Evolutionary conservation across 305 asterid species (phyloP), one percentile per base, ranked within the genome.

Genomic region (Rubia tinctorum): DNA sequence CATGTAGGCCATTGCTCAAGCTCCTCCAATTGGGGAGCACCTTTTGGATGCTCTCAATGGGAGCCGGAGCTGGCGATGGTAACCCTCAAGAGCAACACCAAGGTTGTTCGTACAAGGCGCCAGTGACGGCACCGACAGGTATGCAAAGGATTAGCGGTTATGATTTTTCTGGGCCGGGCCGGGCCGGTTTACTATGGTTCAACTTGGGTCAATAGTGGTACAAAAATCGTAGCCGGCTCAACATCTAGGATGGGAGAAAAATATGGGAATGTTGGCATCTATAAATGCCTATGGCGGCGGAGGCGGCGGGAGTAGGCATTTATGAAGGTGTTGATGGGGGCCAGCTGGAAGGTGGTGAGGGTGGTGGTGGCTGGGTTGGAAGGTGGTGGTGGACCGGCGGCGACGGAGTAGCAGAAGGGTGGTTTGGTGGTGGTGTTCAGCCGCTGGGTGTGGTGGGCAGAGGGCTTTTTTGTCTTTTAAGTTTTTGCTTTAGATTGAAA

Each of bases 181-280:
- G 59, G 84, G 88, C 23, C 84, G 95, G 84, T 88, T 89, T 79
- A 84, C 75, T 60, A 91, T 91, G 84, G 96, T 89, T 81, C 97
- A 85, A 20, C 80, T 93, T 0, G 95, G 97, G 30, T 85, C 98
- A 12, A 89, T 88, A 92, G 87, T 92, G 3, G 20, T 87, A 76
- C 94, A 91, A 71, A 90, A 88, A 78, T 84, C 71, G 1, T 91
- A 76, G 63, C 86, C 88, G 87, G 88, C 77, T 81, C 98, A 92
- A 82, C 98, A 86, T 60, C 82, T 92, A 53, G 97, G 95, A 1
- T 71, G 88, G 44, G 98, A 93, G 75, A 88, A 91, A 18, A 87
- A 91, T 66, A 87, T 89, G 98, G 98, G 97, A 85, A 89, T 93
- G 96, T 71, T 91, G 76, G 91, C 98, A n/a, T 89, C 97, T 0